These are phyloP conservation scores for Arthrobotrys megalospora DNA, from an alignment of 2,329 filamentous ascomycete genomes.

Conservation along the genomic window DNA sequence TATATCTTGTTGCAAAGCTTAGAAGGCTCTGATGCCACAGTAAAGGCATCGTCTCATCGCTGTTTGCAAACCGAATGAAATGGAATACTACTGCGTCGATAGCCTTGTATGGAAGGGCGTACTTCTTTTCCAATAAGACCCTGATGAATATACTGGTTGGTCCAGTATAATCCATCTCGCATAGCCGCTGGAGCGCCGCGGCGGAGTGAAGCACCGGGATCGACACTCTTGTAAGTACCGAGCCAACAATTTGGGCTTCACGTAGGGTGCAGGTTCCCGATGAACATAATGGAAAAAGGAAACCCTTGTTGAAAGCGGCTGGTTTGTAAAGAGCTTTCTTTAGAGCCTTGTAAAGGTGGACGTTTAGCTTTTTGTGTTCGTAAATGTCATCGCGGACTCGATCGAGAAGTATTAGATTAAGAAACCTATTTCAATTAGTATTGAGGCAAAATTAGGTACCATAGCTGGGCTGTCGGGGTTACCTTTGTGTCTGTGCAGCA, in stretches of 20 bases:
- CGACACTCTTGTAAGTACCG: conserved; percentile 73
- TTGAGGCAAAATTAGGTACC: neutral
- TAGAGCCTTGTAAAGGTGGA: conserved; percentile 92
- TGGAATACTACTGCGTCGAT: conserved; percentile 96
- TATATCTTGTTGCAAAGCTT: conserved; percentile 92
- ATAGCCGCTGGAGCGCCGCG: conserved; percentile 92
- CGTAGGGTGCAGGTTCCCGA: conserved; percentile 90
- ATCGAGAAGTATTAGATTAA: conserved; percentile 88
- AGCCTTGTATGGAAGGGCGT: conserved; percentile 93
- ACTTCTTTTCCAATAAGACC: conserved; percentile 94
- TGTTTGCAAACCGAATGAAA: conserved; percentile 87
- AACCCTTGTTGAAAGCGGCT: conserved; percentile 94
- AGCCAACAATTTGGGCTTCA: conserved; percentile 91
- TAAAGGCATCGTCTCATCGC: conserved; percentile 82
- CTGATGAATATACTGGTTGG: conserved; percentile 97
- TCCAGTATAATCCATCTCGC: conserved; percentile 93
- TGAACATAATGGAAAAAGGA: conserved; percentile 84
- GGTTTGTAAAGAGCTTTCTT: conserved; percentile 96
- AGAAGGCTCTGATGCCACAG: conserved; percentile 96
- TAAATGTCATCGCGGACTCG: conserved; percentile 93
- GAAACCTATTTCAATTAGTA: conserved; percentile 71
- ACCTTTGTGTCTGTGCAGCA: conserved; percentile 70
- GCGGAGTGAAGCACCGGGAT: conserved; percentile 76
- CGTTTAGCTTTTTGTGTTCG: conserved; percentile 93
- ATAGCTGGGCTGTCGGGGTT: neutral